phyloP scores from a whole-genome alignment of 495 filamentous ascomycete genomes.

The Niebla homalea region DNA sequence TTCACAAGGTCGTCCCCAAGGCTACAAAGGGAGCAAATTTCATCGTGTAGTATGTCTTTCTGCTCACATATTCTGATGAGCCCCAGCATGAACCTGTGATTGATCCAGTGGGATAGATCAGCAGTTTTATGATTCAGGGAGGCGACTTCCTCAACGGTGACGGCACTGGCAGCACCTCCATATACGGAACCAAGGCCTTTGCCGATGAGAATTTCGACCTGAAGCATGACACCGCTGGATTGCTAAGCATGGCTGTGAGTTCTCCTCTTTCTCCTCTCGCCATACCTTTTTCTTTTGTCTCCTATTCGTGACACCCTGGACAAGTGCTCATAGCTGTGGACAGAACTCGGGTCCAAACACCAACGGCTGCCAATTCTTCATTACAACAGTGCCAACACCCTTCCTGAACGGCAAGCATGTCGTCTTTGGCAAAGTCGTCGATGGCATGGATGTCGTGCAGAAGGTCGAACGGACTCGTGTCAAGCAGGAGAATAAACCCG shows the following conservation, averaged over 20 bases:
- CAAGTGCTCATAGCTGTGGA: not conserved
- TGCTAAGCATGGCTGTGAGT: conserved; percentile 88
- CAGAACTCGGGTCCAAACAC: conserved; percentile 87
- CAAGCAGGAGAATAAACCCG: conserved; percentile 62
- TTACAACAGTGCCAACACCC: conserved; percentile 69
- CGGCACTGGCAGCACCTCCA: conserved; percentile 75
- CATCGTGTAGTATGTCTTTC: conserved; percentile 68
- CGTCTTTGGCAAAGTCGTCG: conserved; percentile 82
- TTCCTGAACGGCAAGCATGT: conserved; percentile 94
- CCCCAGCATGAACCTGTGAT: not conserved
- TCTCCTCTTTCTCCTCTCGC: not conserved
- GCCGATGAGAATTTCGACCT: conserved; percentile 79
- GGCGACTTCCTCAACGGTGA: conserved; percentile 94
- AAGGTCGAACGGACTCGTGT: conserved; percentile 89
- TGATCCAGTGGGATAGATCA: conserved; percentile 47
- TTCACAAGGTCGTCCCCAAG: conserved; percentile 63
- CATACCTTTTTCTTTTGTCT: not conserved
- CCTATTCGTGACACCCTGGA: not conserved
- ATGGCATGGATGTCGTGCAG: conserved; percentile 74
- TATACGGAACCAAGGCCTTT: conserved; percentile 76
- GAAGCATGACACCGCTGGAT: conserved; percentile 62
- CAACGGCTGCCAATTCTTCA: conserved; percentile 96
- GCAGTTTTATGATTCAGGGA: conserved; percentile 94
- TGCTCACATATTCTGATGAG: not conserved
- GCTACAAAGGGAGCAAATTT: conserved; percentile 90